A percentile compares a stretch with the other conserved stretches of the same genome.
Conservation (phyloP, 495 filamentous ascomycete species). For the Talaromyces liani region DNA sequence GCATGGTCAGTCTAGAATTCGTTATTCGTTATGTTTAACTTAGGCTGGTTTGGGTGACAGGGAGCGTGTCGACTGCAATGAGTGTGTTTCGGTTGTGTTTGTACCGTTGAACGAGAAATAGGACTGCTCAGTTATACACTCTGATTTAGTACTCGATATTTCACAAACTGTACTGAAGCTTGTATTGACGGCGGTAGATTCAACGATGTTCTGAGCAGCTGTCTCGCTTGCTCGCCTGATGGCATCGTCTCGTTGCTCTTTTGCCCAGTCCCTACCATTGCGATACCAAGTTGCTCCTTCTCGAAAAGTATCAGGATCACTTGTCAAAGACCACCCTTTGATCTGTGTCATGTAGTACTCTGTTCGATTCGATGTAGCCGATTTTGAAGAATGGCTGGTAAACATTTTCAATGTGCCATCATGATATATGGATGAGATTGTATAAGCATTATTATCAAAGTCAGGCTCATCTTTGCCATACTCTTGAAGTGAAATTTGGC, state of each 20-base stretch:
- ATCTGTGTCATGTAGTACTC: constrained; percentile 7
- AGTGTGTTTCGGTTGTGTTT: no score
- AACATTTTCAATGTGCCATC: background rate
- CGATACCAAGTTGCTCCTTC: constrained; percentile 7
- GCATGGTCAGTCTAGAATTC: no score
- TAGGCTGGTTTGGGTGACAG: no score
- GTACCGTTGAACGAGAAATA: background rate
- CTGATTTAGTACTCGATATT: background rate
- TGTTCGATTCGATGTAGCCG: background rate
- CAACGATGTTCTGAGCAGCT: no score
- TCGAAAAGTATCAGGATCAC: no score
- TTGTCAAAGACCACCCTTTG: no score
- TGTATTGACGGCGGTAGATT: background rate
- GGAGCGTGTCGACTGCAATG: no score
- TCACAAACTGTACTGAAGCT: constrained; percentile 8
- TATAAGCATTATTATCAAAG: no score
- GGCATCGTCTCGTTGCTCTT: constrained; percentile 14
- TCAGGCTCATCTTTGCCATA: no score
- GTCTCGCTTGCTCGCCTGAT: constrained; percentile 14
- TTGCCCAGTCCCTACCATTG: constrained; percentile 15
- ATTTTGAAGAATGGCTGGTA: background rate
- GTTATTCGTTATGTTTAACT: no score
- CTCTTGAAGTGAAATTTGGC: no score
- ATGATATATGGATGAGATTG: no score
- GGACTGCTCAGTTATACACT: background rate